A percentile compares a stretch with the other conserved stretches of the same genome.
These are phyloP conservation scores for Lachancea thermotolerans DNA, from an alignment of 805 yeast genomes.

Conservation along the genomic window DNA sequence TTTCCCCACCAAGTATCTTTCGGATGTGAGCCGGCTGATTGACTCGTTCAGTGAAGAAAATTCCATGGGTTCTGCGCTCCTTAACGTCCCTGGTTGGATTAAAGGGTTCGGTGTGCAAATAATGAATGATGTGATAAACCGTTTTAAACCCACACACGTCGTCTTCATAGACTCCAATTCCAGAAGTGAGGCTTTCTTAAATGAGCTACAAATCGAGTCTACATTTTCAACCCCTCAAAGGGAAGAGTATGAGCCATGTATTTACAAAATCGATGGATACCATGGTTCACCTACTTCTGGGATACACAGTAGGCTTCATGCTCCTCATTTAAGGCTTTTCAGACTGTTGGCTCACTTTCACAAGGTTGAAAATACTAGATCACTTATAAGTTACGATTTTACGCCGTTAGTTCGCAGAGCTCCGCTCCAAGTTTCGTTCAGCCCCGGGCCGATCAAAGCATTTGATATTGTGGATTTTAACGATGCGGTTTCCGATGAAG, in stretches of 20 bases:
- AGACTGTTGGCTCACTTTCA: slow-evolving; percentile 52
- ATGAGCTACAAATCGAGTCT: slow-evolving; percentile 25
- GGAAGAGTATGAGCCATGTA: slow-evolving; percentile 22
- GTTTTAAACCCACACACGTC: slow-evolving; percentile 48
- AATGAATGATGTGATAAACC: slow-evolving; percentile 40
- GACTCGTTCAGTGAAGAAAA: slow-evolving; percentile 24
- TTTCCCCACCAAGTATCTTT: slow-evolving; percentile 51
- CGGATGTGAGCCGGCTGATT: slow-evolving; percentile 37
- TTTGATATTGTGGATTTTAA: slow-evolving; percentile 32
- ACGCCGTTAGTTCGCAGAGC: slow-evolving; percentile 35
- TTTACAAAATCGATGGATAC: slow-evolving; percentile 15
- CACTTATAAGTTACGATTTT: slow-evolving; percentile 32
- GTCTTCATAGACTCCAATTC: slow-evolving; percentile 43
- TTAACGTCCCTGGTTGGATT: slow-evolving; percentile 89
- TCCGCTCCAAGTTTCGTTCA: slow-evolving; percentile 39
- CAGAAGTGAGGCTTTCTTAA: slow-evolving; percentile 15
- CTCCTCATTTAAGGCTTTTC: slow-evolving; percentile 47
- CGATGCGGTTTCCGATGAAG: slow-evolving; percentile 26
- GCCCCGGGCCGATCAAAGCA: slow-evolving; percentile 33
- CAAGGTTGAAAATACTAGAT: slow-evolving; percentile 15
- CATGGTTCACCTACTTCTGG: not conserved
- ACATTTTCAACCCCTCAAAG: slow-evolving; percentile 27
- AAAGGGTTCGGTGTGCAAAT: slow-evolving; percentile 77
- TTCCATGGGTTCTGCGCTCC: slow-evolving; percentile 39
- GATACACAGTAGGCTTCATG: slow-evolving; percentile 34